Evolutionary conservation across 2,329 filamentous ascomycete species (phyloP).

Genomic region (Mollisia scopiformis): DNA sequence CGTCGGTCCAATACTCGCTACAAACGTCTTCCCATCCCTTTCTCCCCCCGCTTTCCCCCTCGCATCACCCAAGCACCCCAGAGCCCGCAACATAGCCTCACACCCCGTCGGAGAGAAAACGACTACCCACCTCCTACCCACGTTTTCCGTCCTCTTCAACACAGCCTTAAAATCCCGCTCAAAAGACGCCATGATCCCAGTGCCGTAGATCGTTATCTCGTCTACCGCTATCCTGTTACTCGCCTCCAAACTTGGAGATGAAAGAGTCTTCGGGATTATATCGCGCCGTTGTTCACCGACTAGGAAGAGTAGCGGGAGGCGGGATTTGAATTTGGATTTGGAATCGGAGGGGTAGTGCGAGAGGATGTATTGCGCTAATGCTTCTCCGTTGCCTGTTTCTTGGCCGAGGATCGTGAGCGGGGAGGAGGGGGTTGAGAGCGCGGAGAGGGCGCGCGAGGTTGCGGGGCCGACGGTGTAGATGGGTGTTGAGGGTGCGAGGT

Average conservation of each 20-base stretch:
- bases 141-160: conserved; percentile 49
- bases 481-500: conserved; percentile 58
- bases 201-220: conserved; percentile 86
- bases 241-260: conserved; percentile 53
- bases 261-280: conserved; percentile 83
- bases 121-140: conserved; percentile 67
- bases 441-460: conserved; percentile 77
- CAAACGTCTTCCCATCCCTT: conserved; percentile 53
- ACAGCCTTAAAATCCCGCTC: conserved; percentile 61
- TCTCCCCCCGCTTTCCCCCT: conserved; percentile 42
- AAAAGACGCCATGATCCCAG: conserved; percentile 81
- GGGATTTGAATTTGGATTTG: neutral
- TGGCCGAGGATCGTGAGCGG: conserved; percentile 71
- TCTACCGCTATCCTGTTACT: conserved; percentile 65
- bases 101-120: conserved; percentile 73
- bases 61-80: conserved; percentile 53
- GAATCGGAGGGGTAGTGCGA: conserved; percentile 70
- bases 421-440: conserved; percentile 54
- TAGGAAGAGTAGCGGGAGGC: conserved; percentile 72
- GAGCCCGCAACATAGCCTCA: conserved; percentile 58
- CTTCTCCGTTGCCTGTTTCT: conserved; percentile 83
- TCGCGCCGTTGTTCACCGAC: conserved; percentile 90
- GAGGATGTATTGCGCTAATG: conserved; percentile 77
- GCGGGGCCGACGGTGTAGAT: conserved; percentile 83
- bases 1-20: conserved; percentile 93